phyloP scores from a whole-genome alignment of 2,329 filamentous ascomycete genomes.

The Claviceps pusilla region DNA sequence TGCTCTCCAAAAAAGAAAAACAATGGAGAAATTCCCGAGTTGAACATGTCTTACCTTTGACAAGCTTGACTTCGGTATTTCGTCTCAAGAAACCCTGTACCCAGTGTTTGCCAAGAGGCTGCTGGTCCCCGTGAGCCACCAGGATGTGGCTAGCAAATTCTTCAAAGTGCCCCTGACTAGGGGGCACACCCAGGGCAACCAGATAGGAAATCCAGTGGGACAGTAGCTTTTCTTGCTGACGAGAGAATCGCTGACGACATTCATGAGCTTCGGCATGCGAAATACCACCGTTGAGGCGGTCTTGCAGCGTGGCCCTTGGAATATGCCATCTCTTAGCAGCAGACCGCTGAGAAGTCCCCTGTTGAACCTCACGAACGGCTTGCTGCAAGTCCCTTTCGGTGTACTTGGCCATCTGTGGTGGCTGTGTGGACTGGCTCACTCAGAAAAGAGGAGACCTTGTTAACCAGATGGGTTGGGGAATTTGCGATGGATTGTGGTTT shows the following conservation, averaged over 20 bases:
- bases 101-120: conserved; percentile 7
- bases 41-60: conserved; percentile 5
- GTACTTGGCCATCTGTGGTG: conserved; percentile 7
- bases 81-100: conserved; percentile 7
- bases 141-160: conserved; percentile 7
- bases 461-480: neutral
- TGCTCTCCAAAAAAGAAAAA: neutral
- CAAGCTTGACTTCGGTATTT: conserved; percentile 6
- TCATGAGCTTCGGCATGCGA: conserved; percentile 8
- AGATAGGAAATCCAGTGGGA: conserved; percentile 6
- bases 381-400: conserved; percentile 7
- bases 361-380: conserved; percentile 8
- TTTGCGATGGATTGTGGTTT: neutral
- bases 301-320: conserved; percentile 7
- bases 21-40: neutral
- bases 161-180: conserved; percentile 6
- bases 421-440: neutral
- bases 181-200: conserved; percentile 6
- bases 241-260: conserved; percentile 7
- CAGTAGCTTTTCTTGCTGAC: conserved; percentile 6
- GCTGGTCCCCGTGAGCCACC: conserved; percentile 5
- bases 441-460: neutral
- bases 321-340: conserved; percentile 7
- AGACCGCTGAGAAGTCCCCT: conserved; percentile 7
- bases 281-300: conserved; percentile 6